Percentiles rank a stretch among this genome's conserved stretches.
Conservation (phyloP, 2,329 filamentous ascomycete species). For the Helotiales sp. region DNA sequence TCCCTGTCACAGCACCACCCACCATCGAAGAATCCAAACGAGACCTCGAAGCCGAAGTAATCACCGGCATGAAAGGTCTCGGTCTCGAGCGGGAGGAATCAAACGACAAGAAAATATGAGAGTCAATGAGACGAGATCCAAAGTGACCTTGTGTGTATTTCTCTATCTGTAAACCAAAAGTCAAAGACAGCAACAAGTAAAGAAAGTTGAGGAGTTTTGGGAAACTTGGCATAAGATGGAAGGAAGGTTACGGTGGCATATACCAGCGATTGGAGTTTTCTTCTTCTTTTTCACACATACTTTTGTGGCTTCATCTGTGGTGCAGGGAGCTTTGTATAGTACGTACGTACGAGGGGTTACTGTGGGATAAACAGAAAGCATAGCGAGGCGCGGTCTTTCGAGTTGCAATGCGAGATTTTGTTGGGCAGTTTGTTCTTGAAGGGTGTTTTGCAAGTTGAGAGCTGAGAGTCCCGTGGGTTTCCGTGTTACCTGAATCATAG, state of each 20-base stretch:
- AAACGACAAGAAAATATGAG: slow-evolving; percentile 33
- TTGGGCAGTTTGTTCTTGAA: background rate
- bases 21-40: slow-evolving; percentile 37
- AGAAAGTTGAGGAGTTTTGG: background rate
- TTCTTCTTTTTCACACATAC: slow-evolving; percentile 7
- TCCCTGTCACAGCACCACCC: background rate
- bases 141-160: background rate
- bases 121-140: background rate
- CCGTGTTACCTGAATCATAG: background rate
- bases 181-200: background rate
- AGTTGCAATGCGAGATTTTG: background rate
- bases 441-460: background rate
- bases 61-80: slow-evolving; percentile 63
- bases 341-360: no score
- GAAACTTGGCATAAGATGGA: slow-evolving; percentile 9
- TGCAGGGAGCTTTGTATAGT: slow-evolving; percentile 1
- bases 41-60: slow-evolving; percentile 61
- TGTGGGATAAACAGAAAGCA: slow-evolving; percentile 5
- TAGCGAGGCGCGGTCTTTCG: slow-evolving; percentile 12
- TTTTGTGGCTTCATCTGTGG: no score
- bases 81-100: slow-evolving; percentile 49
- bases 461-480: background rate
- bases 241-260: slow-evolving; percentile 17
- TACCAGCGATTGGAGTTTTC: slow-evolving; percentile 25
- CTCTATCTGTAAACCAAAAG: background rate